Conservation (phyloP, 805 yeast genomes). For the Kodamaea neixiangensis region DNA sequence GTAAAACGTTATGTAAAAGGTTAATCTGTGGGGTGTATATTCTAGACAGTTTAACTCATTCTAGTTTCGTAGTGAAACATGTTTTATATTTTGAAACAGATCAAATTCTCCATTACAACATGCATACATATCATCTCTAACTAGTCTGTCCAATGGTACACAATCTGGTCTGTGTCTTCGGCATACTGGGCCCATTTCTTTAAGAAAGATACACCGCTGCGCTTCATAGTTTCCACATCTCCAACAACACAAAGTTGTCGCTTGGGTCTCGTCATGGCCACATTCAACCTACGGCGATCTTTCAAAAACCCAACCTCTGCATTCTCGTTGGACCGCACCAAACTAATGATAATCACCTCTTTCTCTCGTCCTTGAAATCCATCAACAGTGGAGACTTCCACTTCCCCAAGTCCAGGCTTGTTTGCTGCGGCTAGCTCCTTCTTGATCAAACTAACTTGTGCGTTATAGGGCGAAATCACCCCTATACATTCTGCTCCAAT, state of each 20-base stretch:
- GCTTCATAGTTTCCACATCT: constrained; percentile 69
- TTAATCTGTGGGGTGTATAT: not conserved
- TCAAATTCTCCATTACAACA: not conserved
- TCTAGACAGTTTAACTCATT: not conserved
- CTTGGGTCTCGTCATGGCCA: constrained; percentile 89
- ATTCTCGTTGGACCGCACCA: constrained; percentile 77
- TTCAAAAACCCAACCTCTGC: constrained; percentile 78
- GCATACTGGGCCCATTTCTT: constrained; percentile 70
- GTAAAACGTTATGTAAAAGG: not conserved
- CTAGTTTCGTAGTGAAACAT: not conserved
- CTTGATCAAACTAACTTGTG: constrained; percentile 72
- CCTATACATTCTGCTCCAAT: constrained; percentile 66
- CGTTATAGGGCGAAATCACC: constrained; percentile 85
- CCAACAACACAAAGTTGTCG: constrained; percentile 86
- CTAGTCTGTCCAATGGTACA: constrained; percentile 56
- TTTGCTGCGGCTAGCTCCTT: constrained; percentile 41
- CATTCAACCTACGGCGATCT: constrained; percentile 82
- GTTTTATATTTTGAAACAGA: not conserved
- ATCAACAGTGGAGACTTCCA: constrained; percentile 89
- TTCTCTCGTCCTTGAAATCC: constrained; percentile 98
- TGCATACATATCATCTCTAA: constrained; percentile 9
- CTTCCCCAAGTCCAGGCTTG: constrained; percentile 28
- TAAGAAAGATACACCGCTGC: constrained; percentile 49
- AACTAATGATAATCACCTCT: constrained; percentile 74
- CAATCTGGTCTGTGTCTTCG: constrained; percentile 59